phyloP scores from a whole-genome alignment of 2,329 filamentous ascomycete genomes.

The Monosporascus sp. region DNA sequence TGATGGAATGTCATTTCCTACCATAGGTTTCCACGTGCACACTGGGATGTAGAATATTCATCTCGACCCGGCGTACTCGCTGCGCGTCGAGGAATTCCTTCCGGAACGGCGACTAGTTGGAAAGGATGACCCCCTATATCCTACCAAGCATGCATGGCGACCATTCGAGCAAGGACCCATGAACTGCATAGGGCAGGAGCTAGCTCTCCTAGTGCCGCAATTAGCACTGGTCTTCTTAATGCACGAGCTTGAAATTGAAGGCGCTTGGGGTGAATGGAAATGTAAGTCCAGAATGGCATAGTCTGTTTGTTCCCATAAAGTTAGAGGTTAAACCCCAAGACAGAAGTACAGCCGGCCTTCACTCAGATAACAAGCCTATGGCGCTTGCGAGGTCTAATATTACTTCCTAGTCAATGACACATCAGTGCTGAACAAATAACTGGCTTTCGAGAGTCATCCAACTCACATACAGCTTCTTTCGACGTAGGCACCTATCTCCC shows the following conservation, averaged over 20 bases:
- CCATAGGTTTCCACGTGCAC: background rate
- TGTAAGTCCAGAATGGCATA: background rate
- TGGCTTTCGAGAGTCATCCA: no score
- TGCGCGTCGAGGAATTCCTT: constrained; percentile 27
- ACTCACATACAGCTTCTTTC: no score
- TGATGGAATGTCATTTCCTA: background rate
- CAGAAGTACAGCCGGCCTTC: background rate
- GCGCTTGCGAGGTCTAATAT: no score
- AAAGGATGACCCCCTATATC: constrained; percentile 13
- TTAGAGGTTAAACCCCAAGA: background rate
- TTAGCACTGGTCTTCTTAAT: constrained; percentile 17
- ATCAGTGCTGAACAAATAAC: no score
- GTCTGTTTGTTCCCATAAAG: background rate
- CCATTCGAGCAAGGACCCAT: constrained; percentile 26
- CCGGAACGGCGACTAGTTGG: constrained; percentile 31
- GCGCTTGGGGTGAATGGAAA: constrained; percentile 3
- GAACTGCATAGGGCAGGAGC: constrained; percentile 24
- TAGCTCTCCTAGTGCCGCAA: constrained; percentile 21
- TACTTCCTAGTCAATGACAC: no score
- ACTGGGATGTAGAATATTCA: background rate
- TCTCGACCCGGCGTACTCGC: constrained; percentile 23
- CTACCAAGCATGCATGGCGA: constrained; percentile 21
- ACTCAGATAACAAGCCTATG: background rate
- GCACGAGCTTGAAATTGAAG: constrained; percentile 15
- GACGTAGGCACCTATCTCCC: no score